Conservation (phyloP, 331 rosid species). For the Pyracantha coccinea region DNA sequence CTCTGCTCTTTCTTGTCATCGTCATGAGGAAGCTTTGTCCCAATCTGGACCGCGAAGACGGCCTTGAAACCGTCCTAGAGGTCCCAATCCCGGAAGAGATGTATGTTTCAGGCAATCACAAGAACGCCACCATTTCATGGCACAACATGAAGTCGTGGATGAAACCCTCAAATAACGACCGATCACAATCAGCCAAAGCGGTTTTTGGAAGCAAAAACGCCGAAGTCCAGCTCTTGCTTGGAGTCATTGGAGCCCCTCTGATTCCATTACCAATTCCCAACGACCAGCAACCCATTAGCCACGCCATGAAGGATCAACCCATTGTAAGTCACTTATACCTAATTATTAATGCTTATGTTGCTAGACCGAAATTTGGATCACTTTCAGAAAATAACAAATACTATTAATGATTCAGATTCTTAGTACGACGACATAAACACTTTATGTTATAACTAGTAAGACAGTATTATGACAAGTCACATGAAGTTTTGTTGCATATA, state of each 20-base stretch:
- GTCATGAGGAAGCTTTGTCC: conserved; percentile 87
- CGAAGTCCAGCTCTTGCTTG: conserved; percentile 73
- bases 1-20: background rate
- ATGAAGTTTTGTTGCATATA: background rate
- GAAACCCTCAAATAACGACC: conserved; percentile 37
- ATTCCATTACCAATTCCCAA: conserved; percentile 49
- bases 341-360: background rate
- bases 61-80: conserved; percentile 87
- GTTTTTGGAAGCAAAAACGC: conserved; percentile 51
- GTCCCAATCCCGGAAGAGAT: conserved; percentile 88
- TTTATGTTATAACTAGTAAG: too few relatives aligned
- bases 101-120: conserved; percentile 22
- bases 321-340: conserved; percentile 35
- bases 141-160: conserved; percentile 76
- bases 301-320: conserved; percentile 55
- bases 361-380: background rate
- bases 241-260: conserved; percentile 46
- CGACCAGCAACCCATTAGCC: conserved; percentile 39
- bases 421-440: background rate
- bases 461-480: background rate
- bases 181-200: conserved; percentile 25
- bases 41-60: conserved; percentile 76
- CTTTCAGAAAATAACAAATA: background rate
- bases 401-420: background rate
- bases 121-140: conserved; percentile 50